These are phyloP conservation scores for Calonectria multiphialidica DNA, from an alignment of 2,329 filamentous ascomycete genomes.

Conservation along the genomic window DNA sequence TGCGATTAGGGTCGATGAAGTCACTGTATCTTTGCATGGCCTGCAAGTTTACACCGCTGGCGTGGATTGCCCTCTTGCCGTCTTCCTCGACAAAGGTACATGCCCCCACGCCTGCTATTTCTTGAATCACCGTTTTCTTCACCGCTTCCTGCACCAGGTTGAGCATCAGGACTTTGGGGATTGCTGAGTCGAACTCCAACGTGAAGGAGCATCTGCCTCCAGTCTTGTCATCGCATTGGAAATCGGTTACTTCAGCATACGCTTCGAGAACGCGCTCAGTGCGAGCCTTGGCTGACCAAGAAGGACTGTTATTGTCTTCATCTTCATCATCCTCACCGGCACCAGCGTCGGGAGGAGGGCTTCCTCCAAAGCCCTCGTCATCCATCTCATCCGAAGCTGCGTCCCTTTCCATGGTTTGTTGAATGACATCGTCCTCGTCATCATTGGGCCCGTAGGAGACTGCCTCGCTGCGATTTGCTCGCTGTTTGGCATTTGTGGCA, in stretches of 20 bases:
- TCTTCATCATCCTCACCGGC: slow-evolving; percentile 54
- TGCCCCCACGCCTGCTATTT: slow-evolving; percentile 80
- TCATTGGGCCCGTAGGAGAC: slow-evolving; percentile 94
- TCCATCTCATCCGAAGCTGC: slow-evolving; percentile 68
- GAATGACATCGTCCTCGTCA: slow-evolving; percentile 86
- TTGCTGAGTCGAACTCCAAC: slow-evolving; percentile 82
- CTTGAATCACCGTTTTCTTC: slow-evolving; percentile 85
- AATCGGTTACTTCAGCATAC: slow-evolving; percentile 77
- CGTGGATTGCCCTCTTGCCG: slow-evolving; percentile 73
- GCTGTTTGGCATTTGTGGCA: slow-evolving; percentile 79
- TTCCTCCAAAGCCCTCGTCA: slow-evolving; percentile 66
- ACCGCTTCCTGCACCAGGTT: slow-evolving; percentile 88
- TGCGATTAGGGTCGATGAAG: slow-evolving; percentile 85
- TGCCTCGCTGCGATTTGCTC: slow-evolving; percentile 82
- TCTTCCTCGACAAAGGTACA: slow-evolving; percentile 76
- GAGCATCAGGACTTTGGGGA: slow-evolving; percentile 93
- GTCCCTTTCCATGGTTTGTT: slow-evolving; percentile 71
- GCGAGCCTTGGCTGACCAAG: slow-evolving; percentile 60
- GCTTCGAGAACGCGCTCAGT: slow-evolving; percentile 74
- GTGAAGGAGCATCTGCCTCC: slow-evolving; percentile 85
- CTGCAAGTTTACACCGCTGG: slow-evolving; percentile 86
- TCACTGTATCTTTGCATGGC: slow-evolving; percentile 92
- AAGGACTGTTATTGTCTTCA: slow-evolving; percentile 53
- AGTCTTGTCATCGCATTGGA: slow-evolving; percentile 81
- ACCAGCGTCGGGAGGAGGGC: slow-evolving; percentile 54